These are phyloP conservation scores for Boletus semigastroideus DNA, from an alignment of 1,284 basidiomycete genomes.

Conservation along the genomic window DNA sequence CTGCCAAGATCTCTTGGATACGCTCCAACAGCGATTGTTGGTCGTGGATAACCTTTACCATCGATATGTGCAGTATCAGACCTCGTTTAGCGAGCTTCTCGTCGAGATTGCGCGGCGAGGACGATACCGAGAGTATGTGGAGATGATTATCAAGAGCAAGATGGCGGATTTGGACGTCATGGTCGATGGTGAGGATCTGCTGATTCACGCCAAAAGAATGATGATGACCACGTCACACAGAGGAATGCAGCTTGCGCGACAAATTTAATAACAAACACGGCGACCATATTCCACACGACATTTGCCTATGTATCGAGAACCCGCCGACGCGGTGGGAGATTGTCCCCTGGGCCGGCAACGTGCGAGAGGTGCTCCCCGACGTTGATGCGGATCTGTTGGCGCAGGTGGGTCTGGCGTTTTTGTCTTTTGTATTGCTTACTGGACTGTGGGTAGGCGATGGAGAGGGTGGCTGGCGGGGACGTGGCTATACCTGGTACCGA, in stretches of 20 bases:
- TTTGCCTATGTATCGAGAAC: slow-evolving; percentile 73
- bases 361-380: slow-evolving; percentile 54
- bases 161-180: slow-evolving; percentile 57
- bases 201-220: neutral
- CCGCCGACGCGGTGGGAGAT: slow-evolving; percentile 70
- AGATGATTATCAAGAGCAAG: slow-evolving; percentile 66
- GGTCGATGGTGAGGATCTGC: slow-evolving; percentile 52
- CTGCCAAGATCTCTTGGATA: slow-evolving; percentile 51
- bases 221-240: slow-evolving; percentile 36
- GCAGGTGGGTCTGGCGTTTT: slow-evolving; percentile 39
- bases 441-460: slow-evolving; percentile 18
- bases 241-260: slow-evolving; percentile 61
- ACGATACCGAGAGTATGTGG: slow-evolving; percentile 61
- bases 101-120: slow-evolving; percentile 69
- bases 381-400: slow-evolving; percentile 58
- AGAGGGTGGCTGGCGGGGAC: slow-evolving; percentile 19
- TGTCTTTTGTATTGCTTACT: no score
- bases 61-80: slow-evolving; percentile 63
- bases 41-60: slow-evolving; percentile 63
- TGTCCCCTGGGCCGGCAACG: slow-evolving; percentile 52
- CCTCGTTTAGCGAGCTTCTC: slow-evolving; percentile 68
- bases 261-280: slow-evolving; percentile 74
- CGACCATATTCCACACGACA: slow-evolving; percentile 68
- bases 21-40: slow-evolving; percentile 57
- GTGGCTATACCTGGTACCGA: slow-evolving; percentile 16